A percentile compares a stretch with the other conserved stretches of the same genome.
Evolutionary conservation across 108 stramenopile species (phyloP).

Genomic region (Skeletonema grethae): DNA sequence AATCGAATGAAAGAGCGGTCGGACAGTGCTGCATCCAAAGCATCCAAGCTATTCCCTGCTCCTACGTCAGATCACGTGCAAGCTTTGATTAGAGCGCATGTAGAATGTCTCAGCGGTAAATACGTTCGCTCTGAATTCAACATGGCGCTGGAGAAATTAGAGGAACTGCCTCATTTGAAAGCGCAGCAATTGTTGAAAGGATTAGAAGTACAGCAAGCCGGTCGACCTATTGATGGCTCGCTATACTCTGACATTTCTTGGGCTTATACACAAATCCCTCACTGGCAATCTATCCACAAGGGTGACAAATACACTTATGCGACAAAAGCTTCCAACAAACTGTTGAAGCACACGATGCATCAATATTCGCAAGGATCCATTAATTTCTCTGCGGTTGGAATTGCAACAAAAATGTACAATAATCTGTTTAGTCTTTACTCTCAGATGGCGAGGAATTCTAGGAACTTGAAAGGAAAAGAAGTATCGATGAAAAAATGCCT

Average conservation of each 20-base stretch:
- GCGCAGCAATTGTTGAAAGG: constrained; percentile 27
- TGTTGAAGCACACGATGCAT: constrained; percentile 21
- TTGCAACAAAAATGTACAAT: constrained; percentile 47
- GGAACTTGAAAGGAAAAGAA: constrained; percentile 19
- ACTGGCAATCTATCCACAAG: constrained; percentile 30
- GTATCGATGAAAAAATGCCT: constrained; percentile 17
- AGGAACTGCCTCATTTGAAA: constrained; percentile 35
- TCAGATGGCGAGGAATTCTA: constrained; percentile 16
- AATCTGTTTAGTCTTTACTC: constrained; percentile 16
- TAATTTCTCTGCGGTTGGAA: constrained; percentile 11
- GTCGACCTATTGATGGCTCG: constrained; percentile 28
- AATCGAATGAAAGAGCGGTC: constrained; percentile 28
- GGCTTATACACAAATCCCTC: constrained; percentile 30
- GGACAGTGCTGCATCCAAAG: neutral
- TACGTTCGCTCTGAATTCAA: constrained; percentile 30
- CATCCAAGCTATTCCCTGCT: constrained; percentile 25
- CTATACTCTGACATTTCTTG: constrained; percentile 31
- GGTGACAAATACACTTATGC: constrained; percentile 12
- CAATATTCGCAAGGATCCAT: constrained; percentile 24
- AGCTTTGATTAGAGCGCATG: constrained; percentile 20
- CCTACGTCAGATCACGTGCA: constrained; percentile 39
- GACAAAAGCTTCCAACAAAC: constrained; percentile 7
- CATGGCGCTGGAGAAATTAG: constrained; percentile 11
- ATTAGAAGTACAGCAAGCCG: constrained; percentile 12
- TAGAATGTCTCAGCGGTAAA: constrained; percentile 27